Percentiles rank a stretch among this genome's conserved stretches.
Evolutionary conservation across 495 filamentous ascomycete genomes (phyloP).

Genomic region (Neurospora sp.): DNA sequence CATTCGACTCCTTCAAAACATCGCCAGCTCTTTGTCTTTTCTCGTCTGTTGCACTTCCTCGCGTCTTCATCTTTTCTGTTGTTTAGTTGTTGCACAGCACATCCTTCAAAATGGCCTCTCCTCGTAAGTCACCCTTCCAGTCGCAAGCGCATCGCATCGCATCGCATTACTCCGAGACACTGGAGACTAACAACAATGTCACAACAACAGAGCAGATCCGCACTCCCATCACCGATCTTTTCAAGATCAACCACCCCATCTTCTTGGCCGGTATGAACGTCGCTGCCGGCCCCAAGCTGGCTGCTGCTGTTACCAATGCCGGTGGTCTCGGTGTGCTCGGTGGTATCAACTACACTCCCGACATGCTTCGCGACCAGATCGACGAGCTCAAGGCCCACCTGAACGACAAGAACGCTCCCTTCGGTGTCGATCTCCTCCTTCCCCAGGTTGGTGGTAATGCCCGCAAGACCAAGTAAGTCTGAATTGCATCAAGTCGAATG

Average conservation of each 20-base stretch:
- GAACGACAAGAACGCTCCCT: conserved; percentile 92
- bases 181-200: conserved; percentile 11
- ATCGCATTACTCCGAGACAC: background rate
- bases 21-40: background rate
- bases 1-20: background rate
- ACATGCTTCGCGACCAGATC: conserved; percentile 93
- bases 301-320: conserved; percentile 93
- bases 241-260: conserved; percentile 94
- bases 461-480: conserved; percentile 80
- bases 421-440: conserved; percentile 90
- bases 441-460: conserved; percentile 91
- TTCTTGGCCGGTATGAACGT: conserved; percentile 99
- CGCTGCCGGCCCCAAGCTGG: conserved; percentile 91
- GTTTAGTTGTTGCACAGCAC: background rate
- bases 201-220: conserved; percentile 61
- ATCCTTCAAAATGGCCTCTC: conserved; percentile 60
- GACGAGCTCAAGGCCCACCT: conserved; percentile 85
- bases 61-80: conserved; percentile 9
- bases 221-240: conserved; percentile 84
- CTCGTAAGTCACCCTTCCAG: conserved; percentile 47
- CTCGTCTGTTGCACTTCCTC: background rate
- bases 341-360: conserved; percentile 91
- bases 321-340: conserved; percentile 95
- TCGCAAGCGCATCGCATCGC: conserved; percentile 3
- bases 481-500: background rate